These are phyloP conservation scores for Amoebophrya sp. DNA, from an alignment of 169 alveolate species.

Conservation along the genomic window DNA sequence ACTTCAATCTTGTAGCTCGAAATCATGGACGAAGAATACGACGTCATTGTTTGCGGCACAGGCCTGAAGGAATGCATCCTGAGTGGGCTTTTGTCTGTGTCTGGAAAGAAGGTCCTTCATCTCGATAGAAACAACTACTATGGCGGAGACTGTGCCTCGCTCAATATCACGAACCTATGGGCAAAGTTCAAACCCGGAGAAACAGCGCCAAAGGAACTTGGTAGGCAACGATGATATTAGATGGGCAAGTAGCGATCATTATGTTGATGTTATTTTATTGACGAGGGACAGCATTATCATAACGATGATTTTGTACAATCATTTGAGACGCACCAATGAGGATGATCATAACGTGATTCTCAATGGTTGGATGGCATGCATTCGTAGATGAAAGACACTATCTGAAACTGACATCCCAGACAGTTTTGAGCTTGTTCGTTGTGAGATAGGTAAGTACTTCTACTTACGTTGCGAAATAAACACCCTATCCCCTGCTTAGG, in stretches of 20 bases:
- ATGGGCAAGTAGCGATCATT: background rate
- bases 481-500: conserved; percentile 60
- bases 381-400: too few species aligned
- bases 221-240: background rate
- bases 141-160: conserved; percentile 97
- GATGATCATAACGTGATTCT: too few species aligned
- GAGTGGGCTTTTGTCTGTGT: conserved; percentile 87
- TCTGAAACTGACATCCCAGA: too few species aligned
- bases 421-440: too few species aligned
- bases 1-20: background rate
- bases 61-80: conserved; percentile 95
- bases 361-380: too few species aligned
- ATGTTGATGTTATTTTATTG: too few species aligned
- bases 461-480: background rate
- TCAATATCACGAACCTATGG: conserved; percentile 90
- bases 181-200: conserved; percentile 80
- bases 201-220: background rate
- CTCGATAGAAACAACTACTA: conserved; percentile 91
- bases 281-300: too few species aligned
- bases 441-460: too few species aligned
- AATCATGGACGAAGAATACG: background rate
- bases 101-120: conserved; percentile 91
- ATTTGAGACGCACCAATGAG: too few species aligned
- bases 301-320: too few species aligned
- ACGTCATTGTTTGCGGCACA: conserved; percentile 93